phyloP scores from a whole-genome alignment of 305 asterid genomes.

The Solanum hybrid region DNA sequence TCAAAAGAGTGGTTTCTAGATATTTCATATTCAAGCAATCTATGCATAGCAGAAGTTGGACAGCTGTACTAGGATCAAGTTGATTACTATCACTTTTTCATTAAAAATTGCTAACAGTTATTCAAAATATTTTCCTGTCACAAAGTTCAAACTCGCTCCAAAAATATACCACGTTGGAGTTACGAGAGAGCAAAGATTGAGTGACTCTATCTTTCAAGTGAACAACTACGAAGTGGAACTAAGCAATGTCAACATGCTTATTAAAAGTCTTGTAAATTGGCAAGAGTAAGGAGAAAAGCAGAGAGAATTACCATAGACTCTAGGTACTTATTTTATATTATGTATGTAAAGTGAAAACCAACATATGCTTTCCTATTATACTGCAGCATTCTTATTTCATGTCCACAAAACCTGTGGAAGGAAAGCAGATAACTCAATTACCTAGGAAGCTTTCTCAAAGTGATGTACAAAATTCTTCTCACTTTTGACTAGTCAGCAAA shows the following conservation, averaged over 20 bases:
- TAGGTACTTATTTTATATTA: background rate
- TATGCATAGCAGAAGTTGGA: background rate
- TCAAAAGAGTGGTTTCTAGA: background rate
- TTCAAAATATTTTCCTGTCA: background rate
- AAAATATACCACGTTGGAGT: slow-evolving; percentile 3
- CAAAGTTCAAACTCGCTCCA: background rate
- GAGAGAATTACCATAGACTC: background rate
- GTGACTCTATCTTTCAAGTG: background rate
- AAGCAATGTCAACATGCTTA: background rate
- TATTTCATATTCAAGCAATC: background rate
- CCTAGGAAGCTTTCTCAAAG: background rate
- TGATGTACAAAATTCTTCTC: background rate
- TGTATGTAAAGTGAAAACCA: background rate
- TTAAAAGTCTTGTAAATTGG: background rate
- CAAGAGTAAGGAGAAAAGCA: background rate
- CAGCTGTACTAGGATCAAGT: background rate
- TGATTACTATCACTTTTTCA: background rate
- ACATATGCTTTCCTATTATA: background rate
- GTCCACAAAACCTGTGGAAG: background rate
- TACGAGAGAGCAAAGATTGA: background rate
- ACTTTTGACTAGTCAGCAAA: background rate
- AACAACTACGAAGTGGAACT: background rate
- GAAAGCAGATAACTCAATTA: background rate
- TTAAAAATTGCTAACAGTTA: background rate
- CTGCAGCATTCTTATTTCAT: background rate